These are phyloP conservation scores for Galerina sulciceps DNA, from an alignment of 768 basidiomycete species.

Conservation along the genomic window DNA sequence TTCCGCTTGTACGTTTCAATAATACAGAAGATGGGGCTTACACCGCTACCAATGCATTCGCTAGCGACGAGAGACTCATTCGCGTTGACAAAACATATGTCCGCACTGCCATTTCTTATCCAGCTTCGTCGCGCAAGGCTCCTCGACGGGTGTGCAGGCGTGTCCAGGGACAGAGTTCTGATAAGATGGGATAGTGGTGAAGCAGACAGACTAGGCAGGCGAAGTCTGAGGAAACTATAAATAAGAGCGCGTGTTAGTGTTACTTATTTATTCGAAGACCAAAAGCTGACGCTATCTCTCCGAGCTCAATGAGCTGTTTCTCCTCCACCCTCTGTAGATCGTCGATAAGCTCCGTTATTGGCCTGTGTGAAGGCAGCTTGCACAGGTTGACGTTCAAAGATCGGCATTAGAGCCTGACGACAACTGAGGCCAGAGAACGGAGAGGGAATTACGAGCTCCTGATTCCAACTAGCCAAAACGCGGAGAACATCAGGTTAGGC, in stretches of 20 bases:
- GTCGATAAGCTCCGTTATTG: conserved; percentile 44
- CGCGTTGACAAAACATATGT: conserved; percentile 80
- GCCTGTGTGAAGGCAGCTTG: conserved; percentile 31
- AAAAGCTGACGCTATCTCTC: conserved; percentile 43
- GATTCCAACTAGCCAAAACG: conserved; percentile 23
- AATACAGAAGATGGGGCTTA: too few relatives aligned
- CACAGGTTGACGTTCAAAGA: too few relatives aligned
- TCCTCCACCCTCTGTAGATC: conserved; percentile 49
- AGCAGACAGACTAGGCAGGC: conserved; percentile 82
- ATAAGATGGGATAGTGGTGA: conserved; percentile 67
- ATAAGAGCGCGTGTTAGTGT: not conserved
- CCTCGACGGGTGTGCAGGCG: conserved; percentile 76
- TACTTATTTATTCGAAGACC: not conserved
- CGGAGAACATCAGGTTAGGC: not conserved
- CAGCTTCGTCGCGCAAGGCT: too few relatives aligned
- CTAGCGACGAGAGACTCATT: conserved; percentile 53
- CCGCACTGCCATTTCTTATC: conserved; percentile 55
- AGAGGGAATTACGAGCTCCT: conserved; percentile 19
- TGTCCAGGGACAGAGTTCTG: conserved; percentile 78
- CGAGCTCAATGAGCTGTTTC: conserved; percentile 52
- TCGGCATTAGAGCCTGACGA: not conserved
- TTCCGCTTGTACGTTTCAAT: too few relatives aligned
- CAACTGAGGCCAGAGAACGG: too few relatives aligned
- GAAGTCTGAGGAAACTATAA: too few relatives aligned
- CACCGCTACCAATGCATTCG: too few relatives aligned